Percentiles rank a stretch among this genome's conserved stretches.
These are phyloP conservation scores for Rubroboletus satanas DNA, from an alignment of 768 basidiomycete genomes.

Conservation along the genomic window DNA sequence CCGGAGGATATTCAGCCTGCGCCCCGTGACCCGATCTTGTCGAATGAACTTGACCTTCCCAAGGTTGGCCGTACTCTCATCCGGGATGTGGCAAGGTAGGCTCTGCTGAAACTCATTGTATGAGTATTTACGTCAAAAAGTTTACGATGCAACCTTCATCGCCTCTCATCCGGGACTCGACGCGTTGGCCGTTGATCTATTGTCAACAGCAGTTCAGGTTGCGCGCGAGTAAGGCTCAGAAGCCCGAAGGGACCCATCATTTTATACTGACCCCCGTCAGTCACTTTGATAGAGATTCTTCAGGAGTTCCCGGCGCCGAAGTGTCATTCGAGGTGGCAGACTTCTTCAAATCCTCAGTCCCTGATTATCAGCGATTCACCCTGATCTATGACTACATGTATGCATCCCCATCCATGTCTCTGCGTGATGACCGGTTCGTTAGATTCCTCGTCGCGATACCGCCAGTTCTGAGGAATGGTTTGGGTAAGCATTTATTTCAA, in stretches of 20 bases:
- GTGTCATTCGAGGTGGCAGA: constrained; percentile 20
- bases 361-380: constrained; percentile 9
- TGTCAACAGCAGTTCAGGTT: constrained; percentile 12
- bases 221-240: constrained; percentile 18
- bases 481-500: constrained; percentile 46
- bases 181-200: constrained; percentile 17
- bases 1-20: constrained; percentile 51
- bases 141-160: constrained; percentile 18
- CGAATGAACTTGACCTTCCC: constrained; percentile 43
- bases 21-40: constrained; percentile 48
- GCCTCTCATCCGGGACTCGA: constrained; percentile 19
- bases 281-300: not conserved
- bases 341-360: constrained; percentile 19
- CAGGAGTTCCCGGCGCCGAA: not conserved
- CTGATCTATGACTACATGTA: constrained; percentile 20
- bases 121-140: constrained; percentile 8
- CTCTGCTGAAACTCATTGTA: not conserved
- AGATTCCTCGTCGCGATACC: constrained; percentile 67
- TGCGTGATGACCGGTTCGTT: not conserved
- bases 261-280: constrained; percentile 1
- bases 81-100: constrained; percentile 52
- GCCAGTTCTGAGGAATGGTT: constrained; percentile 46
- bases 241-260: not conserved
- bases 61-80: constrained; percentile 43
- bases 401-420: not conserved